Evolutionary conservation across 1,284 basidiomycete species (phyloP), one percentile per base, ranked within the genome.

Genomic region (Agaricales sp.): DNA sequence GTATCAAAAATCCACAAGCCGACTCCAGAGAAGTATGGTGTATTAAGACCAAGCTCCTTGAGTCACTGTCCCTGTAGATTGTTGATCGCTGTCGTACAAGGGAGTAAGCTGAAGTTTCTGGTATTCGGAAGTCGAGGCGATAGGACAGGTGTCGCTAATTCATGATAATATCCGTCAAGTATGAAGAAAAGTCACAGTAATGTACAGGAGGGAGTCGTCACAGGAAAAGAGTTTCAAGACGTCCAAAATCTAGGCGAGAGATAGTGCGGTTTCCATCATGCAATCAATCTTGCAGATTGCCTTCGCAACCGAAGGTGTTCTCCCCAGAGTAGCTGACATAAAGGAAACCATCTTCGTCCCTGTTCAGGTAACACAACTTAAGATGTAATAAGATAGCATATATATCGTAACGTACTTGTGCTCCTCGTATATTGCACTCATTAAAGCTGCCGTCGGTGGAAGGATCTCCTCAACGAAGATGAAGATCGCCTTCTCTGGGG

Each of bases 341-440:
- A 48, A 96, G 74, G 79, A 96, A 96, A 54, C 92, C 90, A 64
- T 96, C 92, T 64, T 96, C 93, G 59, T 96, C 92, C 77, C 92
- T 94, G 55, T 21, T 47, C 49, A 49, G 49, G 53, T 64, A 51
- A 65, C 53, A 52, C 51, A 41, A 18, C 8, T 16, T 8, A 41
- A 41, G 16, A 41, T 6, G 19, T 20, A 41, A 20, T 16, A n/a
- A 41, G 12, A 43, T 48, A 35, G 50, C 26, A 12, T 30, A 51
- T 50, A 38, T 19, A 49, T 24, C 18, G 37, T 11, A n/a, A 76
- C 87, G 62, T 55, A 94, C 92, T 96, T 96, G 80, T 99, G 95
- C 70, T 99, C 96, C 69, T 99, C 96, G 64, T 99, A 99, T 62
- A 99, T 98, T 47, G 92, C 87, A 63, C 91, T 94, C 96, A 99